These are phyloP conservation scores for Ilex aquifolium DNA, from an alignment of 257 asterid genomes.

Conservation along the genomic window DNA sequence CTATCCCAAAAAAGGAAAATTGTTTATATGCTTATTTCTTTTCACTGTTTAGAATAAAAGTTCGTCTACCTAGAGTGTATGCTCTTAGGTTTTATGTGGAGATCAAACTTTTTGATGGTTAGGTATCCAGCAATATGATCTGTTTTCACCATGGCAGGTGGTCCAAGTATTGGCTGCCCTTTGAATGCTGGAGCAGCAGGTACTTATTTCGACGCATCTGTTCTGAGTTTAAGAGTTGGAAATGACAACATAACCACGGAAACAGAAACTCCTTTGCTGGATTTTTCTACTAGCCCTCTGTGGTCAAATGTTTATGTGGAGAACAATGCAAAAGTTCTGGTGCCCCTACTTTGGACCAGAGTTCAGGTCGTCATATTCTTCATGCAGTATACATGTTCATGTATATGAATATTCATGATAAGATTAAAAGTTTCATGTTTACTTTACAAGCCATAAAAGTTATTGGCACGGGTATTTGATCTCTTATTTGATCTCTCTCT, in stretches of 20 bases:
- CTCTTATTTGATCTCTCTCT: too few species aligned
- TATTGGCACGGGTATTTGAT: too few species aligned
- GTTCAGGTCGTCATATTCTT: conserved; percentile 69
- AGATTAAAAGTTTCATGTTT: too few species aligned
- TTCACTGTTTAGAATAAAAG: background rate
- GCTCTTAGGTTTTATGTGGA: conserved; percentile 10
- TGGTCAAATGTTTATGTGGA: conserved; percentile 97
- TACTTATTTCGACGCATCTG: conserved; percentile 87
- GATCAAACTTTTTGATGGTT: conserved; percentile 4
- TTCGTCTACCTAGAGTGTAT: background rate
- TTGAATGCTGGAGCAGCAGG: conserved; percentile 98
- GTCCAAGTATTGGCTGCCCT: conserved; percentile 79
- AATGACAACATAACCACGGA: conserved; percentile 84
- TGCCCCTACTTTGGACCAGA: conserved; percentile 97
- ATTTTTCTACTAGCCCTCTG: conserved; percentile 83
- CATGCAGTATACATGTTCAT: background rate
- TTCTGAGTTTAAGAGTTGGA: conserved; percentile 85
- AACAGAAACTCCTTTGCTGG: conserved; percentile 94
- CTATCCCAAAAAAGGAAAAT: too few species aligned
- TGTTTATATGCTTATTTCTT: too few species aligned
- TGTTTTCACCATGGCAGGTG: conserved; percentile 58
- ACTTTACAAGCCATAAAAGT: too few species aligned
- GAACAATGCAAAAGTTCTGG: conserved; percentile 87
- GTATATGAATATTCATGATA: too few species aligned
- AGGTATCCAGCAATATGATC: conserved; percentile 12